These are phyloP conservation scores for Xylariaceae sp. DNA, from an alignment of 2,329 filamentous ascomycete genomes.

Conservation along the genomic window DNA sequence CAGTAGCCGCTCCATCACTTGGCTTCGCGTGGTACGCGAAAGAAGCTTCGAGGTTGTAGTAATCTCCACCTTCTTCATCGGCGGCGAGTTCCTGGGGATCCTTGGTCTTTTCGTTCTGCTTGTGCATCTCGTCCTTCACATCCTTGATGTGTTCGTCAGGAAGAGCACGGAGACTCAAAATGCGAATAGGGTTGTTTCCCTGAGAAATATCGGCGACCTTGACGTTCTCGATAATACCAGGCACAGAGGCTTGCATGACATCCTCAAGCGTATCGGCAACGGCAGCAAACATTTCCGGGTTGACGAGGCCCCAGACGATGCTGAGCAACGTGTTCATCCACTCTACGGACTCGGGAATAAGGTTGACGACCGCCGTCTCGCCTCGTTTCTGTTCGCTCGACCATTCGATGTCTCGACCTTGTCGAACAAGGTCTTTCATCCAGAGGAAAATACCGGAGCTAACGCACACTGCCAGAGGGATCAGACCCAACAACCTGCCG, in stretches of 20 bases:
- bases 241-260: conserved; percentile 94
- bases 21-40: conserved; percentile 89
- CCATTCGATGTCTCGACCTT: conserved; percentile 83
- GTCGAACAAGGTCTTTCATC: conserved; percentile 81
- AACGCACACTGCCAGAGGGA: conserved; percentile 69
- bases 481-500: conserved; percentile 68
- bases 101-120: conserved; percentile 73
- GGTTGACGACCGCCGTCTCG: conserved; percentile 77
- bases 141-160: conserved; percentile 78
- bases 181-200: conserved; percentile 82
- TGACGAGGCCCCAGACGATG: conserved; percentile 85
- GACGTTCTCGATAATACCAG: conserved; percentile 87
- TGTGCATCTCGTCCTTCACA: conserved; percentile 75
- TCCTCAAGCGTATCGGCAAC: conserved; percentile 93
- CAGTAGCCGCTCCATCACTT: conserved; percentile 69
- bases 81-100: conserved; percentile 84
- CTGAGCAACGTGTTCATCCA: conserved; percentile 92
- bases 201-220: conserved; percentile 93
- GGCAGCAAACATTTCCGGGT: conserved; percentile 90
- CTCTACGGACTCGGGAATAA: conserved; percentile 88
- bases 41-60: conserved; percentile 87
- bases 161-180: conserved; percentile 80
- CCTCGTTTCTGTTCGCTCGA: conserved; percentile 80
- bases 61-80: conserved; percentile 85
- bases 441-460: conserved; percentile 80